Evolutionary conservation across 306 rosid genomes (phyloP).

Genomic region (Oxytropis ochrocephala): DNA sequence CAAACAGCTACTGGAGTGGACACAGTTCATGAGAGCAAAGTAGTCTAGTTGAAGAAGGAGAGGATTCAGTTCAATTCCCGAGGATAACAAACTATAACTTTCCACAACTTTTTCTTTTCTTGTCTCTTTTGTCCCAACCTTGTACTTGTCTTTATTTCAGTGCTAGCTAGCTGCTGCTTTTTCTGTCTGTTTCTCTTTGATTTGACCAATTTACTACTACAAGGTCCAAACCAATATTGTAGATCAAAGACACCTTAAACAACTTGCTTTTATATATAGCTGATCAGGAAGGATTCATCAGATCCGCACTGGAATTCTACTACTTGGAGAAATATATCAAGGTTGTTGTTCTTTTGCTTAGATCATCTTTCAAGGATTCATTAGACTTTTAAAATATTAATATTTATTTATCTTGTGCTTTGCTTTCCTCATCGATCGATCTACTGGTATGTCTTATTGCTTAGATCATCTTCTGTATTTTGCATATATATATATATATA

Average conservation of each 20-base stretch:
- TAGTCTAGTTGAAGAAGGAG: not conserved
- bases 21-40: not conserved
- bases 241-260: slow-evolving; percentile 10
- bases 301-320: slow-evolving; percentile 27
- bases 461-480: not conserved
- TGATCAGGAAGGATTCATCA: slow-evolving; percentile 22
- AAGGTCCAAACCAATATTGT: not conserved
- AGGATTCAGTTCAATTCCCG: slow-evolving; percentile 45
- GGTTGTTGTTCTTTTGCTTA: slow-evolving; percentile 36
- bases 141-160: not conserved
- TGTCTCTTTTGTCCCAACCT: slow-evolving; percentile 15
- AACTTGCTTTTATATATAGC: not conserved
- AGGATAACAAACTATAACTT: slow-evolving; percentile 30
- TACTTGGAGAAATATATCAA: slow-evolving; percentile 21
- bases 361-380: no score
- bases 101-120: slow-evolving; percentile 17
- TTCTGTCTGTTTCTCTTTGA: slow-evolving; percentile 31
- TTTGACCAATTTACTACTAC: slow-evolving; percentile 7
- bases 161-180: no score
- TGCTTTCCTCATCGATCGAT: not conserved
- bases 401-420: not conserved
- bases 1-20: not conserved
- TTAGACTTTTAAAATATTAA: not conserved
- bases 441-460: not conserved
- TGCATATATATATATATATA: not conserved